phyloP scores from a whole-genome alignment of 1,284 basidiomycete species.

The Heterobasidion irregulare region DNA sequence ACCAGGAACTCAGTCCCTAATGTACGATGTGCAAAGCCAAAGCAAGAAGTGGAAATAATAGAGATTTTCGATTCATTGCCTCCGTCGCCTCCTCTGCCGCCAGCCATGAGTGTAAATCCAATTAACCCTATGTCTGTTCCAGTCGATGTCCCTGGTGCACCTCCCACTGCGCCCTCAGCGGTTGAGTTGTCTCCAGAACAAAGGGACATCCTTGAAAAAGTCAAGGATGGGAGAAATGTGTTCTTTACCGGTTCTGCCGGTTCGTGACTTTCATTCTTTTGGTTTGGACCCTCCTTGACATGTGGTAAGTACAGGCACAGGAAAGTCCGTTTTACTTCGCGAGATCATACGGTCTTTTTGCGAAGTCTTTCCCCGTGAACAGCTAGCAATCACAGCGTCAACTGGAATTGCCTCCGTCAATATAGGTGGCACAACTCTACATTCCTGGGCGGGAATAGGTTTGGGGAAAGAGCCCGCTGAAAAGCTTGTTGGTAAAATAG shows the following conservation, averaged over 20 bases:
- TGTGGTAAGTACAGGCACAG: constrained; percentile 56
- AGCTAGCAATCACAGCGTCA: constrained; percentile 57
- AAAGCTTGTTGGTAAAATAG: constrained; percentile 59
- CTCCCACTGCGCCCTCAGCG: constrained; percentile 1
- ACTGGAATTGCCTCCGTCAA: constrained; percentile 92
- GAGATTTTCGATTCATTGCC: not conserved
- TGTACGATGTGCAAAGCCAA: too few relatives aligned
- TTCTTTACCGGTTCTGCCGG: constrained; percentile 82
- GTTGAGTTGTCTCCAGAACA: constrained; percentile 42
- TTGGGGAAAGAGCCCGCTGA: constrained; percentile 67
- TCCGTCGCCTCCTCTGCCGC: not conserved
- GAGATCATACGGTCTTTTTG: constrained; percentile 64
- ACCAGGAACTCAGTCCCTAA: too few relatives aligned
- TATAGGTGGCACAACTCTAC: constrained; percentile 88
- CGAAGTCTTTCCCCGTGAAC: constrained; percentile 3
- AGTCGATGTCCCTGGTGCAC: not conserved
- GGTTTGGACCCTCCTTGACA: not conserved
- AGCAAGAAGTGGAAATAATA: not conserved
- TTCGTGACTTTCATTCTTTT: constrained; percentile 18
- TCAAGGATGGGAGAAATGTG: constrained; percentile 51
- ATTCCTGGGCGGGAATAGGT: constrained; percentile 90
- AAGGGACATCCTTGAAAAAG: constrained; percentile 43
- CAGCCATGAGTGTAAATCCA: not conserved
- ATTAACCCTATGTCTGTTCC: not conserved
- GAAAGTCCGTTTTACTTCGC: constrained; percentile 90